Base-by-base conservation (phyloP, 768 basidiomycete species). In the Tylopilus plumbeoviolaceoides region DNA sequence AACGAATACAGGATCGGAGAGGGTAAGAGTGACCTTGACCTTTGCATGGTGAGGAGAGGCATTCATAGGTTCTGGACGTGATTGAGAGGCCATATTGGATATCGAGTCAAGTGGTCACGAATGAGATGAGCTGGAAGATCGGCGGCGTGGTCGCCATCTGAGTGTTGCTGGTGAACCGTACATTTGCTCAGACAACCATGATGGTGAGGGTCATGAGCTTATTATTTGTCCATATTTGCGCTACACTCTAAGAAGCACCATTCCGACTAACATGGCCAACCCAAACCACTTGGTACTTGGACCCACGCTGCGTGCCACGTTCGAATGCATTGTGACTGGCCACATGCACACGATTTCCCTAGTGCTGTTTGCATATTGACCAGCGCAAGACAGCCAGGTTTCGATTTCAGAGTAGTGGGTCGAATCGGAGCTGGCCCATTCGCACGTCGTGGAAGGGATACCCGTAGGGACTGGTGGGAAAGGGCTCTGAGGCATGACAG, bases 11-110 rank as follows among this genome's bases (percentile, higher is more conserved):
- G 78, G 65, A 57, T 87, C 79, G 2, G 80, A 77, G 7, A 89
- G 73, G 7, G 73, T 76, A 18, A 87, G 64, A 12, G 84, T 76
- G 15, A 89, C 78, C 66, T 80, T 88, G 67, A 91, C 80, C 70
- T 90, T 92, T 25, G 88, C 74, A 67, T 91, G 90, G 65, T 85
- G 75, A 1, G 84, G 77, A n/a, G 83, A 81, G 28, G 86, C 84
- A 70, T 92, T 91, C 89, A 91, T 91, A 12, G 87, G 85, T 71
- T 78, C 79, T 6, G 75, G 72, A 43, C 72, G 65, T 17, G 73
- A 68, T 50, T 72, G 72, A 10, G 49, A 56, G 17, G 72, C 64
- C 65, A 71, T 30, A 30, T 30, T 30, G 10, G 7, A 30, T 56
- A 43, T 55, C 10, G 30, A 47, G 51, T 53, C 53, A 59, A 50